Percentiles rank a stretch among this genome's conserved stretches.
Conservation (phyloP, 164 flowering plant genomes). For the Macadamia tetraphylla region DNA sequence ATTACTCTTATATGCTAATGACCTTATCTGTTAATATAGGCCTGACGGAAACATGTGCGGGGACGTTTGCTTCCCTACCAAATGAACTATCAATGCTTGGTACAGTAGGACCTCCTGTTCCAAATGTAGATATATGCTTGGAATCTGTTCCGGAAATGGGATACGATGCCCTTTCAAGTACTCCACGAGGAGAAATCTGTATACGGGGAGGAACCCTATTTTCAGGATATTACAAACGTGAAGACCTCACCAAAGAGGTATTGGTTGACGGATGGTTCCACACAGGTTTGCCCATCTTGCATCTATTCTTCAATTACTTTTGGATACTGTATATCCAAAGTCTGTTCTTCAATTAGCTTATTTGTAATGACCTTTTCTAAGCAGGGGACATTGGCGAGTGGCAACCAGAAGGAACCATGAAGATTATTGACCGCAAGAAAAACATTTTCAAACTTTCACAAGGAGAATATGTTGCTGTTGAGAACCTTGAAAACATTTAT, state of each 20-base stretch:
- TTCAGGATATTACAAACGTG: slow-evolving; percentile 87
- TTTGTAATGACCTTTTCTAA: slow-evolving; percentile 10
- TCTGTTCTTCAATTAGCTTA: slow-evolving; percentile 5
- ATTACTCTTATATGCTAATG: background rate
- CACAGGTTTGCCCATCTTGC: slow-evolving; percentile 53
- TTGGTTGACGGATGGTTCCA: slow-evolving; percentile 94
- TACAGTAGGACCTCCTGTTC: slow-evolving; percentile 94
- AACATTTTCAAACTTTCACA: slow-evolving; percentile 98
- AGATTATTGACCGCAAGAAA: slow-evolving; percentile 95
- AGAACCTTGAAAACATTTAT: slow-evolving; percentile 86
- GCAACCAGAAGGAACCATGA: slow-evolving; percentile 92
- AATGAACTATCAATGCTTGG: slow-evolving; percentile 80
- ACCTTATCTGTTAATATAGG: slow-evolving; percentile 39
- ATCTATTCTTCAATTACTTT: background rate
- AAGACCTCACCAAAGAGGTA: slow-evolving; percentile 86
- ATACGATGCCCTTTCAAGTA: slow-evolving; percentile 78
- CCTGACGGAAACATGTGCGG: slow-evolving; percentile 94
- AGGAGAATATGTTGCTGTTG: slow-evolving; percentile 98
- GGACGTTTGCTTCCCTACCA: slow-evolving; percentile 79
- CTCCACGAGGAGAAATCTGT: slow-evolving; percentile 93
- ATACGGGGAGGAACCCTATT: slow-evolving; percentile 73
- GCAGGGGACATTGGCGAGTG: slow-evolving; percentile 97
- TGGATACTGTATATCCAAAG: background rate
- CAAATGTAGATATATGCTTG: slow-evolving; percentile 83
- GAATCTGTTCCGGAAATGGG: slow-evolving; percentile 99